A percentile compares a stretch with the other conserved stretches of the same genome.
These are phyloP conservation scores for Apiotrichum mycotoxinovorans DNA, from an alignment of 1,284 basidiomycete genomes.

Conservation along the genomic window DNA sequence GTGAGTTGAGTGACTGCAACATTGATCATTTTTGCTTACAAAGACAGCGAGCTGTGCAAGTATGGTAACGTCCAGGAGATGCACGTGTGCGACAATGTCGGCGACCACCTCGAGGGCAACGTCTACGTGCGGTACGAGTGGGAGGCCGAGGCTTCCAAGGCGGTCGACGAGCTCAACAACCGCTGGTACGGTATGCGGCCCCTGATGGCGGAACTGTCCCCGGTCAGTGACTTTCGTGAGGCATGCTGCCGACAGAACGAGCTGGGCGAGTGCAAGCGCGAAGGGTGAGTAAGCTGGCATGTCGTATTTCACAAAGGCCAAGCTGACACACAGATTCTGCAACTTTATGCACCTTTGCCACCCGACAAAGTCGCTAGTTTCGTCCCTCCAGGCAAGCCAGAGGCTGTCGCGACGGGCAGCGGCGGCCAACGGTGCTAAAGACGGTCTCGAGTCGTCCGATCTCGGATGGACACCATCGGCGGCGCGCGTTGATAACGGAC, in stretches of 20 bases:
- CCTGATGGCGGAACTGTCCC: conserved; percentile 95
- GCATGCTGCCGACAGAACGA: conserved; percentile 98
- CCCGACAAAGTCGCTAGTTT: conserved; percentile 75
- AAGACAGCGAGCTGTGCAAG: conserved; percentile 70
- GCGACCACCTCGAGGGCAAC: conserved; percentile 97
- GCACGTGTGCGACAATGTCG: conserved; percentile 98
- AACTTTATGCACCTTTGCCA: conserved; percentile 98
- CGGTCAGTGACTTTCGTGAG: conserved; percentile 98
- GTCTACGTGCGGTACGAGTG: conserved; percentile 98
- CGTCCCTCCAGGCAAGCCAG: conserved; percentile 74
- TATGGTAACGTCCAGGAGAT: conserved; percentile 94
- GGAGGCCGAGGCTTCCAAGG: conserved; percentile 94
- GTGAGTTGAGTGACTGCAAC: conserved; percentile 30
- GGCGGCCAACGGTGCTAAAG: conserved; percentile 25
- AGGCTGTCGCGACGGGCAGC: conserved; percentile 66
- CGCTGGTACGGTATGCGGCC: conserved; percentile 98
- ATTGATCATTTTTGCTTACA: background rate
- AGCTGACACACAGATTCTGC: conserved; percentile 60
- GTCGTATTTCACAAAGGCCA: no score
- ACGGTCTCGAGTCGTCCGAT: conserved; percentile 18
- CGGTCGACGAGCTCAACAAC: conserved; percentile 89
- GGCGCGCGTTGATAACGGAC: conserved; percentile 9
- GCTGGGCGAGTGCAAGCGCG: conserved; percentile 91
- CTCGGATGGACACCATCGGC: conserved; percentile 43
- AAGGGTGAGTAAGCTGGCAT: conserved; percentile 66